A percentile compares a stretch with the other conserved stretches of the same genome.
Evolutionary conservation across 306 rosid species (phyloP).

Genomic region (Vigna trinervia): DNA sequence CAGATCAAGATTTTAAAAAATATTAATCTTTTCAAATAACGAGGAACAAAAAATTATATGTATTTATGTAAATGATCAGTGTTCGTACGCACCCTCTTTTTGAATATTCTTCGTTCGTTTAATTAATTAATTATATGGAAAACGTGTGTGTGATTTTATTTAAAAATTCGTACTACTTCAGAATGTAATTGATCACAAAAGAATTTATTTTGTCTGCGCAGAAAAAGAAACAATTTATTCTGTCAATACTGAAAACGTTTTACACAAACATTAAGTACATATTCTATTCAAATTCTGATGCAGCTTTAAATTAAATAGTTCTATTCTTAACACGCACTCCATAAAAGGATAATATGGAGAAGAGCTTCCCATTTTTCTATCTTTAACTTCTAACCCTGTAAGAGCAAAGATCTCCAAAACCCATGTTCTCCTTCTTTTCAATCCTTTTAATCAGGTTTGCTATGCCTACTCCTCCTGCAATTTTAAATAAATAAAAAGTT

Average conservation of each 20-base stretch:
- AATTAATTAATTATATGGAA: not conserved
- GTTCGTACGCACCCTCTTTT: not conserved
- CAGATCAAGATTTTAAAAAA: not conserved
- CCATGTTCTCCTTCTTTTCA: conserved; percentile 63
- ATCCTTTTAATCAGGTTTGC: conserved; percentile 64
- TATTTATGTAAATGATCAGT: not conserved
- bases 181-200: not conserved
- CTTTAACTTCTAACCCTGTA: conserved; percentile 17
- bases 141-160: not conserved
- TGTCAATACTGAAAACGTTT: not conserved
- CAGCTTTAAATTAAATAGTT: not conserved
- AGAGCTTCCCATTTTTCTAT: not conserved
- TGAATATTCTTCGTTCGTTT: not conserved
- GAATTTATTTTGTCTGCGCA: not conserved
- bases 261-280: not conserved
- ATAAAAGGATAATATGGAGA: not conserved
- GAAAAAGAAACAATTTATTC: not conserved
- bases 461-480: conserved; percentile 75
- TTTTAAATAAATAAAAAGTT: not conserved
- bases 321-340: not conserved
- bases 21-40: not conserved
- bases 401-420: conserved; percentile 60
- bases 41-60: not conserved
- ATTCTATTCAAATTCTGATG: not conserved
- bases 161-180: not conserved